Evolutionary conservation across 306 rosid species (phyloP).

Genomic region (Ammopiptanthus mongolicus): DNA sequence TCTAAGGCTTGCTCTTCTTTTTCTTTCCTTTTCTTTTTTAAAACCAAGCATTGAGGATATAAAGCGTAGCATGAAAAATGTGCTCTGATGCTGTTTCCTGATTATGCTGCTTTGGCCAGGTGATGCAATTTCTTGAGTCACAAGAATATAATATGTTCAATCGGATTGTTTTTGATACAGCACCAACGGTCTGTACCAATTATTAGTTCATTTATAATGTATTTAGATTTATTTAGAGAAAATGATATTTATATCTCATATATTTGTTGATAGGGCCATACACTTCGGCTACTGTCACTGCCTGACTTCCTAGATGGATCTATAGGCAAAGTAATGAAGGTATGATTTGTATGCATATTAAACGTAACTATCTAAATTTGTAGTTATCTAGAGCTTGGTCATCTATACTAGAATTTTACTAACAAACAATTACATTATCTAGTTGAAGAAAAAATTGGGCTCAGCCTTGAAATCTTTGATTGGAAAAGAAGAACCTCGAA

Average conservation of each 20-base stretch:
- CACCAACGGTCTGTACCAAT: conserved; percentile 60
- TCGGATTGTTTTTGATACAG: conserved; percentile 84
- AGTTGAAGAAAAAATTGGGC: conserved; percentile 31
- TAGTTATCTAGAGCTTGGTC: background rate
- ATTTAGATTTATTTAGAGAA: background rate
- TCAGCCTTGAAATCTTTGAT: conserved; percentile 64
- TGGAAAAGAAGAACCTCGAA: conserved; percentile 57
- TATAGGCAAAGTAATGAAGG: conserved; percentile 70
- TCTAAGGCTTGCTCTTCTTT: conserved; percentile 43
- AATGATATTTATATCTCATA: background rate
- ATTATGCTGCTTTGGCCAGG: conserved; percentile 48
- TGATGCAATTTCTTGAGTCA: conserved; percentile 76
- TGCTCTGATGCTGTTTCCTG: conserved; percentile 7
- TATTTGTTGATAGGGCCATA: conserved; percentile 63
- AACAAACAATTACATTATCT: conserved; percentile 7
- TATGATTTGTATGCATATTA: conserved; percentile 27
- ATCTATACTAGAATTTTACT: conserved; percentile 9
- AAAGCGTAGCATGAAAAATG: background rate
- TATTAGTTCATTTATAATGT: background rate
- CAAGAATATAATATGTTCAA: conserved; percentile 69
- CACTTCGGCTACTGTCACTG: conserved; percentile 70
- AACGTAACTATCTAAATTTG: background rate
- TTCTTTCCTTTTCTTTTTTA: background rate
- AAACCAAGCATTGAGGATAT: background rate
- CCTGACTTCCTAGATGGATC: conserved; percentile 88